Evolutionary conservation across 2,329 filamentous ascomycete genomes (phyloP).

Genomic region (Aspergillus sp.): DNA sequence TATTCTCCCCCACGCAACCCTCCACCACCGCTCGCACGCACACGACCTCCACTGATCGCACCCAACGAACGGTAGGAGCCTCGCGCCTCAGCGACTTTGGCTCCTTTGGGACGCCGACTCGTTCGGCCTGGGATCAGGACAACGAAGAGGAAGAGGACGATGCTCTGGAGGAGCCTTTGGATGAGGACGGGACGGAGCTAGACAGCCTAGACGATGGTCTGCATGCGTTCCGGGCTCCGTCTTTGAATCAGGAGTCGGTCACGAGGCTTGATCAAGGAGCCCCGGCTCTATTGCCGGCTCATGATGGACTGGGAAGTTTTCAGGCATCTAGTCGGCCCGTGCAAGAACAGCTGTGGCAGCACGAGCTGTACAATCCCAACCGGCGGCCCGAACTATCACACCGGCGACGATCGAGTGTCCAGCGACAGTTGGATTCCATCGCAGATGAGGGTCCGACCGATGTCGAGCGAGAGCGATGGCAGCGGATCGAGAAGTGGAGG

Average conservation of each 20-base stretch:
- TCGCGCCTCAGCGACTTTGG: slow-evolving; percentile 79
- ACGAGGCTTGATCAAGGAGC: slow-evolving; percentile 55
- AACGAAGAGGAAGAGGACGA: slow-evolving; percentile 7
- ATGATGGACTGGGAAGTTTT: slow-evolving; percentile 91
- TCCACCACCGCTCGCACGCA: slow-evolving; percentile 68
- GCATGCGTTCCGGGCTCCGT: slow-evolving; percentile 75
- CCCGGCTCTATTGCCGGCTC: slow-evolving; percentile 75
- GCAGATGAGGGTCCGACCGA: slow-evolving; percentile 57
- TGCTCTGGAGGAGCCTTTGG: slow-evolving; percentile 58
- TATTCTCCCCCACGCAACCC: slow-evolving; percentile 76
- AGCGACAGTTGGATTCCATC: slow-evolving; percentile 56
- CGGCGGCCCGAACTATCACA: slow-evolving; percentile 52
- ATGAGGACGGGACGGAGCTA: slow-evolving; percentile 68
- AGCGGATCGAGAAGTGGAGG: slow-evolving; percentile 87
- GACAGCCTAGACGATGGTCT: slow-evolving; percentile 93
- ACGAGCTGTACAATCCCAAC: slow-evolving; percentile 79
- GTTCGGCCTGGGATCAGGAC: slow-evolving; percentile 48
- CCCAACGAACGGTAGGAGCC: slow-evolving; percentile 64
- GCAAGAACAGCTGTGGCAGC: slow-evolving; percentile 84
- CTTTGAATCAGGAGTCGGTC: slow-evolving; percentile 43
- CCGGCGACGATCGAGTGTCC: slow-evolving; percentile 57
- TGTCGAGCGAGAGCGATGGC: slow-evolving; percentile 71
- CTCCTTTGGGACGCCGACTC: slow-evolving; percentile 69
- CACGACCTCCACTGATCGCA: slow-evolving; percentile 65
- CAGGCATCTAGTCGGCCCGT: slow-evolving; percentile 61